phyloP scores from a whole-genome alignment of 495 filamentous ascomycete species.

The Zalerion maritima region DNA sequence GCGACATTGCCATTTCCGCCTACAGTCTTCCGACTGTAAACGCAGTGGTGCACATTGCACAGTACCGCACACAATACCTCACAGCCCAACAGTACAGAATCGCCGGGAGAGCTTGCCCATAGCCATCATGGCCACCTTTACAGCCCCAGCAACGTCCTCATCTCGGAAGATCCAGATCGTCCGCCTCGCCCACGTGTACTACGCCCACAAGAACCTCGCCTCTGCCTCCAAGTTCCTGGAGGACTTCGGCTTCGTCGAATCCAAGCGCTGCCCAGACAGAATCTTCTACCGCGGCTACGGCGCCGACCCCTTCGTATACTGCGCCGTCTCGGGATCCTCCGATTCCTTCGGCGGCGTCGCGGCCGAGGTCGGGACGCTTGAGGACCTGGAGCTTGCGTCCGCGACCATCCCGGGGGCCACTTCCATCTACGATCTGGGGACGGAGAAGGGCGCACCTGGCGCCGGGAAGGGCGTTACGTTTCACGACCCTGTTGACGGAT shows the following conservation, averaged over 20 bases:
- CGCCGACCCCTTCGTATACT: constrained; percentile 42
- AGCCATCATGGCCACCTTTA: constrained; percentile 3
- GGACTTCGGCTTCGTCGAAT: constrained; percentile 43
- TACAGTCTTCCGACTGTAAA: no score
- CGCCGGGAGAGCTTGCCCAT: constrained; percentile 2
- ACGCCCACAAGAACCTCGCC: constrained; percentile 37
- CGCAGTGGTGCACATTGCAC: no score
- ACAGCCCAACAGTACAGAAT: no score
- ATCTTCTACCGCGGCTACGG: constrained; percentile 48
- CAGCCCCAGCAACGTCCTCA: not conserved
- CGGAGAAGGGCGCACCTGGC: constrained; percentile 39
- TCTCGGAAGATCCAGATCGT: constrained; percentile 33
- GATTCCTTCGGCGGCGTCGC: constrained; percentile 37
- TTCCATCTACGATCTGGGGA: constrained; percentile 33
- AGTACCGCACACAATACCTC: no score
- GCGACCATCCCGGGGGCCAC: constrained; percentile 30
- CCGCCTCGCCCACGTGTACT: constrained; percentile 42
- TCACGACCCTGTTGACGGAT: constrained; percentile 43
- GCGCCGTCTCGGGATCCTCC: constrained; percentile 30
- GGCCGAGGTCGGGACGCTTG: constrained; percentile 40
- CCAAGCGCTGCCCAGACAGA: constrained; percentile 27
- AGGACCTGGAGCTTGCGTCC: constrained; percentile 35
- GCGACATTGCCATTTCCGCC: no score
- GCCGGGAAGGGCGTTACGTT: constrained; percentile 44
- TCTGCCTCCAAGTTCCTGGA: constrained; percentile 31